A percentile compares a stretch with the other conserved stretches of the same genome.
Evolutionary conservation across 2,329 filamentous ascomycete genomes (phyloP).

Genomic region (Penicillium sp.): DNA sequence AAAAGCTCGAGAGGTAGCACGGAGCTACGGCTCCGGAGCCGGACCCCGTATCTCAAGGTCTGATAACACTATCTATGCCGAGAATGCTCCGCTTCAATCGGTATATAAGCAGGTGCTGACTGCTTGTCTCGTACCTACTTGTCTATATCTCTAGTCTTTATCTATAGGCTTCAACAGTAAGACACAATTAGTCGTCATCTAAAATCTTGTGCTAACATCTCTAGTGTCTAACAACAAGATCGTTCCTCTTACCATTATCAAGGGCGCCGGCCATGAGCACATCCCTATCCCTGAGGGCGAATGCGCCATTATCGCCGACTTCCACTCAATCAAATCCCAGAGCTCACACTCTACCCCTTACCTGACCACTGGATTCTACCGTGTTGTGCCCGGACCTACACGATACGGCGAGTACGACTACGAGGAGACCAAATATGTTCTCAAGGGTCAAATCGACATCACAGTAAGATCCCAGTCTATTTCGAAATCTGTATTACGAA

Average conservation of each 20-base stretch:
- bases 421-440: slow-evolving; percentile 16
- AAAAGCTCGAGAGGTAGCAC: slow-evolving; percentile 3
- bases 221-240: slow-evolving; percentile 7
- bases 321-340: slow-evolving; percentile 7
- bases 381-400: slow-evolving; percentile 10
- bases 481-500: no score
- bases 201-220: slow-evolving; percentile 2
- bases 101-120: slow-evolving; percentile 8
- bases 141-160: slow-evolving; percentile 6
- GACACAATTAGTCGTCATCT: not conserved
- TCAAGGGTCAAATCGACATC: slow-evolving; percentile 14
- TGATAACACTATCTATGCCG: slow-evolving; percentile 6
- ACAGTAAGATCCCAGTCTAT: slow-evolving; percentile 2
- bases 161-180: slow-evolving; percentile 4
- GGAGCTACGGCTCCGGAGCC: slow-evolving; percentile 10
- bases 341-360: slow-evolving; percentile 7
- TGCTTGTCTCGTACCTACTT: slow-evolving; percentile 2
- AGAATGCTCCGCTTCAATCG: slow-evolving; percentile 6
- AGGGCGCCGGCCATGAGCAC: slow-evolving; percentile 13
- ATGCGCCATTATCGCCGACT: slow-evolving; percentile 12
- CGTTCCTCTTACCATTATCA: slow-evolving; percentile 13
- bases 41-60: slow-evolving; percentile 6
- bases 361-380: slow-evolving; percentile 14
- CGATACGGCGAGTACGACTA: slow-evolving; percentile 8
- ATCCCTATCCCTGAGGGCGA: slow-evolving; percentile 12